These are phyloP conservation scores for Exophiala phaeomuriformis DNA, from an alignment of 2,329 filamentous ascomycete species.

Conservation along the genomic window DNA sequence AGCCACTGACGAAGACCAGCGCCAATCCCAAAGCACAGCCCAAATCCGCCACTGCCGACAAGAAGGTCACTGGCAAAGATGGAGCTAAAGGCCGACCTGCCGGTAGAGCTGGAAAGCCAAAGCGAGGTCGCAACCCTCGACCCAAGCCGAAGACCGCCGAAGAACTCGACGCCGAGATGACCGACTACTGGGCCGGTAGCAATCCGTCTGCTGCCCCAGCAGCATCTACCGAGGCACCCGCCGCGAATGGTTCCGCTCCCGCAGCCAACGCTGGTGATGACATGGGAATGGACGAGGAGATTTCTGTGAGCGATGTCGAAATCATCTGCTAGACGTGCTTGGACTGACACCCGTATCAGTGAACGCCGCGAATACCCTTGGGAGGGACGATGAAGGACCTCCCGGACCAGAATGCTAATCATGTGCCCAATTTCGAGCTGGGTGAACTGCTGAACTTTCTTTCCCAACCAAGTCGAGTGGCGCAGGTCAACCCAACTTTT, in stretches of 20 bases:
- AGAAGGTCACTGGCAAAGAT: conserved; percentile 51
- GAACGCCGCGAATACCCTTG: conserved; percentile 12
- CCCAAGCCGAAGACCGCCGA: conserved; percentile 82
- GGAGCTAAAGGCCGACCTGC: conserved; percentile 45
- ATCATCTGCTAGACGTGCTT: conserved; percentile 17
- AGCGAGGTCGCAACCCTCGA: conserved; percentile 66
- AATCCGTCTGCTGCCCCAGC: conserved; percentile 37
- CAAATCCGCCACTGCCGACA: conserved; percentile 71
- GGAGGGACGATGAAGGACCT: neutral
- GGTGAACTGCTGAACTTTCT: conserved; percentile 7
- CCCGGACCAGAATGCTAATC: neutral
- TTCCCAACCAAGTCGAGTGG: neutral
- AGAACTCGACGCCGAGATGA: conserved; percentile 96
- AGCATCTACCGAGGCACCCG: conserved; percentile 38
- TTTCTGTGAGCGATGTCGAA: conserved; percentile 39
- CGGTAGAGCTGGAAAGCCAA: conserved; percentile 63
- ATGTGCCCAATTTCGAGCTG: neutral
- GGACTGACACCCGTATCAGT: conserved; percentile 26
- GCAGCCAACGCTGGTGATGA: conserved; percentile 43
- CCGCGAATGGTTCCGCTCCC: conserved; percentile 43
- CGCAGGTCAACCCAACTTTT: too few relatives aligned
- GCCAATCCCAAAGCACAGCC: conserved; percentile 58
- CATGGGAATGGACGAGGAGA: conserved; percentile 49
- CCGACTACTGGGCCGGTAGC: conserved; percentile 71
- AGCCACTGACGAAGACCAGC: conserved; percentile 26